phyloP scores from a whole-genome alignment of 2,329 filamentous ascomycete genomes.

The Colletotrichum sp. region DNA sequence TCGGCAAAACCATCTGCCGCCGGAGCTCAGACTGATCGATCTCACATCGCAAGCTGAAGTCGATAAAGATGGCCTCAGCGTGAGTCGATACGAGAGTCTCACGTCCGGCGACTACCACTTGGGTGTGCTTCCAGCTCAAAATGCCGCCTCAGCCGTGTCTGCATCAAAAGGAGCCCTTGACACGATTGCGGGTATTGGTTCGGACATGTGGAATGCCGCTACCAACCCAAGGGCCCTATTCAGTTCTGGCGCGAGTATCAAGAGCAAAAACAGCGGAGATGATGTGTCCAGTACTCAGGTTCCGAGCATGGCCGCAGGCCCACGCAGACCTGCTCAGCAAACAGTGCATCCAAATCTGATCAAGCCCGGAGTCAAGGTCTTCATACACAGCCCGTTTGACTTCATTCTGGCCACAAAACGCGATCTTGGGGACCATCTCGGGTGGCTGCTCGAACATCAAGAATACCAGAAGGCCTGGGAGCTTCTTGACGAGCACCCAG shows the following conservation, averaged over 20 bases:
- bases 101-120: conserved; percentile 93
- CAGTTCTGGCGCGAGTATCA: conserved; percentile 82
- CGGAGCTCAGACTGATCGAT: conserved; percentile 91
- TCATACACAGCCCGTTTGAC: conserved; percentile 96
- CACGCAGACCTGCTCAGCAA: conserved; percentile 20
- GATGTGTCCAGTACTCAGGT: conserved; percentile 56
- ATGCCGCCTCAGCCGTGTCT: conserved; percentile 66
- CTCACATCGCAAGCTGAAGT: conserved; percentile 85
- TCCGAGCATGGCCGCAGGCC: conserved; percentile 41
- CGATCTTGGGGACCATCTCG: conserved; percentile 83
- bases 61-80: conserved; percentile 83
- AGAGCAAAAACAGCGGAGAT: conserved; percentile 65
- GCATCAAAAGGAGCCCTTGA: conserved; percentile 78
- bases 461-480: conserved; percentile 89
- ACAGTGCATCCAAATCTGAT: conserved; percentile 58
- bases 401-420: conserved; percentile 91
- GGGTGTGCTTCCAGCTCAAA: conserved; percentile 77
- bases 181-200: conserved; percentile 72
- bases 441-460: conserved; percentile 83
- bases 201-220: conserved; percentile 89
- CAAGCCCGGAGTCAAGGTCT: conserved; percentile 73
- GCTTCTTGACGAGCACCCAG: conserved; percentile 86
- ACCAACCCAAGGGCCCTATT: conserved; percentile 88
- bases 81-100: conserved; percentile 86
- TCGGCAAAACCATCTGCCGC: conserved; percentile 80